Percentiles rank a stretch among this genome's conserved stretches.
Conservation (phyloP, 768 basidiomycete species). For the Tricholoma sp. region DNA sequence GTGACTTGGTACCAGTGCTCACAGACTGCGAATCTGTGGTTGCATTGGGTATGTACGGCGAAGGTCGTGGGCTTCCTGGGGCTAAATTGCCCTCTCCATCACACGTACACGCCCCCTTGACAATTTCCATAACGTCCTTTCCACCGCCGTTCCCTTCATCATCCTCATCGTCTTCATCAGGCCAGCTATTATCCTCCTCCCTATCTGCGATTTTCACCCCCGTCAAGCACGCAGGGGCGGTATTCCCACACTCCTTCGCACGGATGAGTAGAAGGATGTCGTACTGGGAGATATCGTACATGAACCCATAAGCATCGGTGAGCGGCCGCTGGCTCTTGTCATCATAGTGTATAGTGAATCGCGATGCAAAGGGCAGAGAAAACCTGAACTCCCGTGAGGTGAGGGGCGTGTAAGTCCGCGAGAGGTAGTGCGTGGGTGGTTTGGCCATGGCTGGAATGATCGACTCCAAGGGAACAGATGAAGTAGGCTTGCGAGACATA, state of each 20-base stretch:
- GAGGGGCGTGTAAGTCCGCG: slow-evolving; percentile 66
- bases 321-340: slow-evolving; percentile 53
- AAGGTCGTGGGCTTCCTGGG: neutral
- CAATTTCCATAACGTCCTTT: slow-evolving; percentile 37
- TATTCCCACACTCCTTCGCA: slow-evolving; percentile 65
- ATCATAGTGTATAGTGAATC: slow-evolving; percentile 44
- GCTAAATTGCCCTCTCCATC: slow-evolving; percentile 27
- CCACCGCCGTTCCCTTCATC: slow-evolving; percentile 17
- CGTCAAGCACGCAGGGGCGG: slow-evolving; percentile 80
- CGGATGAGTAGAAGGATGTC: slow-evolving; percentile 73
- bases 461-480: slow-evolving; percentile 67
- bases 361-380: slow-evolving; percentile 56
- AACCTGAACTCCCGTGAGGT: slow-evolving; percentile 74
- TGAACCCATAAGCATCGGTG: slow-evolving; percentile 87
- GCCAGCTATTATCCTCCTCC: slow-evolving; percentile 74
- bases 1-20: slow-evolving; percentile 38
- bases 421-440: slow-evolving; percentile 81
- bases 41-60: neutral
- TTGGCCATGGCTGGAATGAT: slow-evolving; percentile 78
- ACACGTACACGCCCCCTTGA: slow-evolving; percentile 42
- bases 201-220: slow-evolving; percentile 86
- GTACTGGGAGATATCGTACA: slow-evolving; percentile 80
- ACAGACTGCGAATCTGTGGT: slow-evolving; percentile 20
- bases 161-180: slow-evolving; percentile 48
- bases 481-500: slow-evolving; percentile 23